Conservation (phyloP, 495 filamentous ascomycete species). For the Hypoxylon intermedium region DNA sequence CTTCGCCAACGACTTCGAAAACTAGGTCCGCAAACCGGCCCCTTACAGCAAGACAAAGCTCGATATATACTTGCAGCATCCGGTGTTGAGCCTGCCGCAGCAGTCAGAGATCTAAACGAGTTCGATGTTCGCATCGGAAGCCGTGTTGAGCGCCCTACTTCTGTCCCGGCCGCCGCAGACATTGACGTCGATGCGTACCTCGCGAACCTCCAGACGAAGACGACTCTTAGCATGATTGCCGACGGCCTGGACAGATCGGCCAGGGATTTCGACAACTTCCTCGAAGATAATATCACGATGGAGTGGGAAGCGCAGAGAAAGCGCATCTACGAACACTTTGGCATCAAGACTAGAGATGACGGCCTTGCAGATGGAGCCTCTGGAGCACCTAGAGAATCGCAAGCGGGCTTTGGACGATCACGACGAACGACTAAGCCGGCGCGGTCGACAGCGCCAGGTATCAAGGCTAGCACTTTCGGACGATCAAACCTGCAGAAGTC, state of each 20-base stretch:
- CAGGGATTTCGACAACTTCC: constrained; percentile 86
- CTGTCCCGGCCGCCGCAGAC: constrained; percentile 53
- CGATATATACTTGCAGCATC: constrained; percentile 90
- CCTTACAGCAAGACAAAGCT: constrained; percentile 67
- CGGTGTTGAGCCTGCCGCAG: constrained; percentile 79
- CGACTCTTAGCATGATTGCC: constrained; percentile 86
- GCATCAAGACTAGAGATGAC: constrained; percentile 72
- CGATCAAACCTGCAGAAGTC: constrained; percentile 76
- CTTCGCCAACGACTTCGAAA: constrained; percentile 83
- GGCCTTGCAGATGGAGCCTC: constrained; percentile 49
- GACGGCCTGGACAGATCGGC: constrained; percentile 86
- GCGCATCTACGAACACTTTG: constrained; percentile 94
- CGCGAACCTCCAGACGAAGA: constrained; percentile 83
- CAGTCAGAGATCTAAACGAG: constrained; percentile 76
- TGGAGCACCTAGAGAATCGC: constrained; percentile 61
- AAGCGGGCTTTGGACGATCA: constrained; percentile 60
- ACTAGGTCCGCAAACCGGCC: constrained; percentile 64
- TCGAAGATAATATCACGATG: constrained; percentile 92
- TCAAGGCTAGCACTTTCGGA: constrained; percentile 71
- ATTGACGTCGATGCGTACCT: constrained; percentile 85
- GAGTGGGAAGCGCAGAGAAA: constrained; percentile 94
- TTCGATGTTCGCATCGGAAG: constrained; percentile 52
- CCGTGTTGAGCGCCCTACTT: constrained; percentile 42
- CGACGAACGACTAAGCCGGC: constrained; percentile 54
- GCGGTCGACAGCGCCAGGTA: constrained; percentile 44